A percentile compares a stretch with the other conserved stretches of the same genome.
Evolutionary conservation across 2,329 filamentous ascomycete genomes (phyloP).

Genomic region (Cercospora zeae-maydis): DNA sequence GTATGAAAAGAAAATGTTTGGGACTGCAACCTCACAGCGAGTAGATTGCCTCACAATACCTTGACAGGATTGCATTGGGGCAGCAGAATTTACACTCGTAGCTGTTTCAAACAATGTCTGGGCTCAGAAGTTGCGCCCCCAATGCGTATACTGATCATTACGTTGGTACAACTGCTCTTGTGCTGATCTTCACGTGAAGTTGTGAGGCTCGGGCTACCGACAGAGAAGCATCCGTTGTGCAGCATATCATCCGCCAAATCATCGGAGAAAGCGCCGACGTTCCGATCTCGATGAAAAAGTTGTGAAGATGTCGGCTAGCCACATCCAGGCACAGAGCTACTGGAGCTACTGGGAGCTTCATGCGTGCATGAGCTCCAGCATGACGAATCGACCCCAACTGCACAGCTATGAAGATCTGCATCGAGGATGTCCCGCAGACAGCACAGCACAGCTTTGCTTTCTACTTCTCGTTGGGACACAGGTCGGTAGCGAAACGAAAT

Average conservation of each 20-base stretch:
- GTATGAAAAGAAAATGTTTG: too few species aligned
- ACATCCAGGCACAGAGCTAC: background rate
- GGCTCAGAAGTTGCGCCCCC: too few species aligned
- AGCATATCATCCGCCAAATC: background rate
- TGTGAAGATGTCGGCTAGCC: slow-evolving; percentile 1
- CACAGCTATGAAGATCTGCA: background rate
- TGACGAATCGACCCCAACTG: background rate
- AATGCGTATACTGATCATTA: background rate
- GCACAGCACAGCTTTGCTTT: too few species aligned
- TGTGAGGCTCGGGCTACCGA: background rate
- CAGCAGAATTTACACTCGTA: too few species aligned
- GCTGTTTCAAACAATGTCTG: too few species aligned
- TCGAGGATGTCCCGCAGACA: background rate
- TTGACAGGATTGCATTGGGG: too few species aligned
- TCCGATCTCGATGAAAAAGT: background rate
- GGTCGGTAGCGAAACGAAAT: too few species aligned
- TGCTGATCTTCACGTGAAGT: background rate
- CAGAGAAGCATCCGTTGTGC: background rate
- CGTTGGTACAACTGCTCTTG: background rate
- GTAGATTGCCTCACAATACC: too few species aligned
- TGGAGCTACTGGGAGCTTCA: slow-evolving; percentile 1
- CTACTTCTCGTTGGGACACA: too few species aligned
- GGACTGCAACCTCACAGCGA: too few species aligned
- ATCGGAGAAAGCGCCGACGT: background rate
- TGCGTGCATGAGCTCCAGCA: background rate